Evolutionary conservation across 371 early-diverging fungal genomes (phyloP).

Genomic region (Lichtheimia hyalospora): DNA sequence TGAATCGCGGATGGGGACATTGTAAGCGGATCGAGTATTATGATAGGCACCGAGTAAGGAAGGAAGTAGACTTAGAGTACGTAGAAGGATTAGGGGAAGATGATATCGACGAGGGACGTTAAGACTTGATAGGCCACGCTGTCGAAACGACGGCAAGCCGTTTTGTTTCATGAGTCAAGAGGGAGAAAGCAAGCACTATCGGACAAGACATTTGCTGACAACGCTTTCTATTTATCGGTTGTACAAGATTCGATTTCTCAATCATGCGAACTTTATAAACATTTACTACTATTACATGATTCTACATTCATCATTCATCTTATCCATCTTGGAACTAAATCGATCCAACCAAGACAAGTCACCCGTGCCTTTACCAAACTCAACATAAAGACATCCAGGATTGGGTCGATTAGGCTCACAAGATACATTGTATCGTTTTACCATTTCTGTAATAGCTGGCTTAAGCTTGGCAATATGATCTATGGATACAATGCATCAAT

Average conservation of each 20-base stretch:
- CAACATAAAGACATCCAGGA: conserved; percentile 61
- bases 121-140: conserved; percentile 30
- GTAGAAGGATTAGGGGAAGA: conserved; percentile 39
- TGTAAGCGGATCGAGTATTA: conserved; percentile 36
- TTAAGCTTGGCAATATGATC: conserved; percentile 60
- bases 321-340: conserved; percentile 23
- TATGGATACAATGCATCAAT: background rate
- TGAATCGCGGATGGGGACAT: conserved; percentile 48
- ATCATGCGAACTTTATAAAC: no score
- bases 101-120: conserved; percentile 44
- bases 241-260: no score
- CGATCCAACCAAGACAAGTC: conserved; percentile 50
- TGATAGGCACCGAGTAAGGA: conserved; percentile 44
- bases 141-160: conserved; percentile 29
- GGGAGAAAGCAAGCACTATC: background rate
- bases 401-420: conserved; percentile 61
- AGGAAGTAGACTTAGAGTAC: conserved; percentile 48
- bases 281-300: conserved; percentile 31
- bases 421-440: conserved; percentile 52
- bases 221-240: no score
- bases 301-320: conserved; percentile 30
- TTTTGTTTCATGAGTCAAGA: conserved; percentile 17
- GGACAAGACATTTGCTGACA: no score
- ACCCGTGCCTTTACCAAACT: conserved; percentile 50
- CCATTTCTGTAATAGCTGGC: conserved; percentile 57